Evolutionary conservation across 495 filamentous ascomycete species (phyloP), one percentile per base, ranked within the genome.

Genomic region (Daldinia caldariorum): DNA sequence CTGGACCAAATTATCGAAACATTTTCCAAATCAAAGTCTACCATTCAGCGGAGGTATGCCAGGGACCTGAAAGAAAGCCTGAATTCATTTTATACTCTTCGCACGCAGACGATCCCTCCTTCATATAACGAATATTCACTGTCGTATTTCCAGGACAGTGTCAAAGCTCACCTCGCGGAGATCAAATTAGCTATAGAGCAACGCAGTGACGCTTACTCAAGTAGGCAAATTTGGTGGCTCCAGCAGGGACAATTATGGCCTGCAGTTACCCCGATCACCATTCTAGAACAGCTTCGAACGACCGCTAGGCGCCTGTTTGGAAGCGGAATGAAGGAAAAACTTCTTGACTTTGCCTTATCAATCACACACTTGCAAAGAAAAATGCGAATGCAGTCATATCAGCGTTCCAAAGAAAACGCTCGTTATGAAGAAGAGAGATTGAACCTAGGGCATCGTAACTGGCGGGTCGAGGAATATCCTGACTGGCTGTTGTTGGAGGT

Each of bases 401-500:
- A 13, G 73, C 16, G 3, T n/a, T 1, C 50, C 54, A 0, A 53
- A 6, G 53, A 72, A 60, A 4, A 77, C 70, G 31, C 38, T 34
- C 41, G 66, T 69, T 14, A 77, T 10, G 74, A 79, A 32, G 9
- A 45, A 74, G 78, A 84, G 49, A 78, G 81, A 63, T 57, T 47
- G 7, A 87, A 86, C 74, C 4, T 22, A 0, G 85, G 86, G 0
- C 86, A 89, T 70, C 18, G 47, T 1, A 87, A 87, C 60, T 89
- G 87, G 87, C 32, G 76, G 1, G 79, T 84, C 0, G 35, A 71
- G 0, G 68, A 86, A 1, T 61, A 72, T 5, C 79, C 84, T 0
- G 87, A 89, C 50, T 89, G 84, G 82, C 66, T 89, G 0, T 78
- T 89, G 3, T 73, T 89, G 0, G 87, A 89, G 61, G 80, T 89